Percentiles rank a stretch among this genome's conserved stretches.
These are phyloP conservation scores for Actinomortierella ambigua DNA, from an alignment of 371 early-diverging fungal species.

Conservation along the genomic window DNA sequence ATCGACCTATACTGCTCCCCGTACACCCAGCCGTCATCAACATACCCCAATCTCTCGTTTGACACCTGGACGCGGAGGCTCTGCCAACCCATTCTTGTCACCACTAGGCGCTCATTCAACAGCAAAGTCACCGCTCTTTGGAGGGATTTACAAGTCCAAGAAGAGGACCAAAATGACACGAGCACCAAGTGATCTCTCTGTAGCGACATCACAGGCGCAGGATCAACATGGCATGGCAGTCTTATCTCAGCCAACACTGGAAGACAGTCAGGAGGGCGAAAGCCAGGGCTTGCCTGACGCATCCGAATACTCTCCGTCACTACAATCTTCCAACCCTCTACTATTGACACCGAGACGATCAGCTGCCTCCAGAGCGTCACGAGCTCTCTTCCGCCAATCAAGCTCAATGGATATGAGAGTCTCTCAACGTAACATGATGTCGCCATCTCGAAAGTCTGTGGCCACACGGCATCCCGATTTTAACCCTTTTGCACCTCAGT, in stretches of 20 bases:
- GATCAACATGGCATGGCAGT: too few relatives aligned
- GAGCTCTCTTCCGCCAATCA: conserved; percentile 23
- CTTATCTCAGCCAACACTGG: too few relatives aligned
- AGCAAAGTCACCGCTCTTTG: conserved; percentile 27
- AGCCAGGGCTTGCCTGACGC: too few relatives aligned
- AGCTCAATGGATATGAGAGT: conserved; percentile 1
- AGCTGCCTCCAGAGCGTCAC: conserved; percentile 25
- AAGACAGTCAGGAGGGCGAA: too few relatives aligned
- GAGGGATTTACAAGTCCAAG: conserved; percentile 25
- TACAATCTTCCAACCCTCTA: conserved; percentile 9
- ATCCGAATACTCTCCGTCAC: too few relatives aligned
- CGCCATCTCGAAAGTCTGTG: too few relatives aligned
- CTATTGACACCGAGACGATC: conserved; percentile 23
- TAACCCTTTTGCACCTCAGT: conserved; percentile 5
- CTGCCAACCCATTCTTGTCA: conserved; percentile 14
- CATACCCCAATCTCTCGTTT: neutral
- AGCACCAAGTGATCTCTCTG: too few relatives aligned
- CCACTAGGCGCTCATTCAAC: conserved; percentile 12
- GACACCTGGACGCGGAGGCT: neutral
- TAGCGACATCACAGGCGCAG: too few relatives aligned
- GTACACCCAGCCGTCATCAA: too few relatives aligned
- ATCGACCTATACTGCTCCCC: too few relatives aligned
- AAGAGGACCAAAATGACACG: too few relatives aligned
- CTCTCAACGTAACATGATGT: too few relatives aligned
- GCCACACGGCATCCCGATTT: neutral